These are phyloP conservation scores for Yarrowia alimentaria DNA, from an alignment of 805 yeast genomes.

Conservation along the genomic window DNA sequence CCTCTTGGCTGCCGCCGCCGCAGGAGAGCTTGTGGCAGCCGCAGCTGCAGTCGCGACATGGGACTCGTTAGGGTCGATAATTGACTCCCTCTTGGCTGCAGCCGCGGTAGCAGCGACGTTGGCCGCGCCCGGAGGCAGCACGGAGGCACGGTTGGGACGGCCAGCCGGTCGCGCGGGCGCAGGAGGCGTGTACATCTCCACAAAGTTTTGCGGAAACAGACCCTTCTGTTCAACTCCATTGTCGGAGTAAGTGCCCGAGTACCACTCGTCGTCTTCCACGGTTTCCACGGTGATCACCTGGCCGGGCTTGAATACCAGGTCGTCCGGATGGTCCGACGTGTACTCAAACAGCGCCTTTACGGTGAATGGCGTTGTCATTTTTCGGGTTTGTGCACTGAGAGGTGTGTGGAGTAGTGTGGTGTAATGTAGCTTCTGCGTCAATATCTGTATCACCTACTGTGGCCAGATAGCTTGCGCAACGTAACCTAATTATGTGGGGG, in stretches of 20 bases:
- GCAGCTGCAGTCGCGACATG: too few relatives aligned
- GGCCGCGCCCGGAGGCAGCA: too few relatives aligned
- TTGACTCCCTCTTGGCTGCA: too few relatives aligned
- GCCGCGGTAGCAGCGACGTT: too few relatives aligned
- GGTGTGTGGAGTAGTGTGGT: not conserved
- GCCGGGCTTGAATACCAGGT: slow-evolving; percentile 65
- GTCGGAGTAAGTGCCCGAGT: slow-evolving; percentile 59
- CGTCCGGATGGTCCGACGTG: slow-evolving; percentile 74
- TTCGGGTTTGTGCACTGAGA: not conserved
- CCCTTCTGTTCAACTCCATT: slow-evolving; percentile 48
- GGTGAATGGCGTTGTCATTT: slow-evolving; percentile 52
- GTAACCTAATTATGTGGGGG: slow-evolving; percentile 23
- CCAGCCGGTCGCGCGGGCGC: slow-evolving; percentile 26
- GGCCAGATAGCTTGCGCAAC: too few relatives aligned
- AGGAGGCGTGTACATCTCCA: slow-evolving; percentile 41
- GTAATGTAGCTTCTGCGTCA: too few relatives aligned
- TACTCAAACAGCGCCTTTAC: slow-evolving; percentile 67
- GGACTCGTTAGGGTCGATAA: too few relatives aligned
- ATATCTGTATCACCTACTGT: slow-evolving; percentile 22
- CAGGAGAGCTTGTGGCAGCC: too few relatives aligned
- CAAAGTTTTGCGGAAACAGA: slow-evolving; percentile 86
- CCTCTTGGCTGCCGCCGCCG: too few relatives aligned
- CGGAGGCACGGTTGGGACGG: slow-evolving; percentile 13
- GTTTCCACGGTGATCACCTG: slow-evolving; percentile 71
- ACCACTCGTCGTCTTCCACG: slow-evolving; percentile 92